Percentiles rank a stretch among this genome's conserved stretches.
phyloP scores from a whole-genome alignment of 176 grass and related monocot genomes.

The Areca catechu region DNA sequence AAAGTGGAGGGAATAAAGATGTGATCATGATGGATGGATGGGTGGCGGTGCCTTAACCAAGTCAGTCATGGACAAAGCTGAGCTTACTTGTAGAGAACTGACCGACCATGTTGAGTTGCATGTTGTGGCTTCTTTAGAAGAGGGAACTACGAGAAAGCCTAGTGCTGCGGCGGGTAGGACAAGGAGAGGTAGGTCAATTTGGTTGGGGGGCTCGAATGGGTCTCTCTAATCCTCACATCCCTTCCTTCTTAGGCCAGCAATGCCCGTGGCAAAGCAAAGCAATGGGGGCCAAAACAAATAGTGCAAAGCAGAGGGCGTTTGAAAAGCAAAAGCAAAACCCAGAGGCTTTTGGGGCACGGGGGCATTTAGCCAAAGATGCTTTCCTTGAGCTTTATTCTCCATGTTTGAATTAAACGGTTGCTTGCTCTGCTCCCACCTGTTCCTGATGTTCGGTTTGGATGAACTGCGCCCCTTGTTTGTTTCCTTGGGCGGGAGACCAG shows the following conservation, averaged over 20 bases:
- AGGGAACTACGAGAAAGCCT: too few relatives aligned
- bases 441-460: too few relatives aligned
- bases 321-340: constrained; percentile 37
- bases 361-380: constrained; percentile 39
- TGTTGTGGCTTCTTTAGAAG: too few relatives aligned
- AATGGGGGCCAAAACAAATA: constrained; percentile 8
- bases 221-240: neutral
- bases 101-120: too few relatives aligned
- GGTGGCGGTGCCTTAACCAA: constrained; percentile 17
- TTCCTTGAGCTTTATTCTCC: constrained; percentile 32
- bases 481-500: too few relatives aligned
- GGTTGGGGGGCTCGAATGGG: neutral
- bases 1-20: constrained; percentile 35
- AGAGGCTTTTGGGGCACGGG: constrained; percentile 31
- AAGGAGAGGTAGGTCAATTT: too few relatives aligned
- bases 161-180: too few relatives aligned
- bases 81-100: too few relatives aligned
- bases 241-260: neutral
- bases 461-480: too few relatives aligned
- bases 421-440: too few relatives aligned
- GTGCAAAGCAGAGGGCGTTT: neutral
- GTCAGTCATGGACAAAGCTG: neutral
- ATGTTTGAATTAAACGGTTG: constrained; percentile 7
- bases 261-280: neutral
- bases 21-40: constrained; percentile 19